Percentiles rank a stretch among this genome's conserved stretches.
phyloP scores from a whole-genome alignment of 1,284 basidiomycete genomes.

The Fereydounia khargensis region DNA sequence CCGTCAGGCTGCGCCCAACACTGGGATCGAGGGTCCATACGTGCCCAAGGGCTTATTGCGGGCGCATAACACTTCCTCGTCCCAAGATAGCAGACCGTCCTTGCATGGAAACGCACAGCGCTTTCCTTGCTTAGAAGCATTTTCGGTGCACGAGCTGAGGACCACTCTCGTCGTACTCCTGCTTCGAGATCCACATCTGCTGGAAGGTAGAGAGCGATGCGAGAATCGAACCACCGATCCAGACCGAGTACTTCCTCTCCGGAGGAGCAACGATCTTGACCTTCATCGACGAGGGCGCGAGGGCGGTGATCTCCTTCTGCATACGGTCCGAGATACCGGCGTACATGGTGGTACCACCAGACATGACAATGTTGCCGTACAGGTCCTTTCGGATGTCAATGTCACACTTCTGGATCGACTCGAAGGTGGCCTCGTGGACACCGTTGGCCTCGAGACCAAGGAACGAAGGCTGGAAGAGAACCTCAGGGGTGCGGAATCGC shows the following conservation, averaged over 20 bases:
- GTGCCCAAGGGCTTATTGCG: too few relatives aligned
- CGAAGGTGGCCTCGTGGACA: slow-evolving; percentile 95
- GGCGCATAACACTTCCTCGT: too few relatives aligned
- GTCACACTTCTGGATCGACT: slow-evolving; percentile 74
- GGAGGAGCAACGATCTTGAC: slow-evolving; percentile 63
- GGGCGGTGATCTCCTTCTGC: slow-evolving; percentile 91
- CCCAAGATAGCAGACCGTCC: too few relatives aligned
- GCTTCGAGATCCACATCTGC: slow-evolving; percentile 84
- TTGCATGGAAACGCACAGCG: too few relatives aligned
- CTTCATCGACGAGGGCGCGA: slow-evolving; percentile 81
- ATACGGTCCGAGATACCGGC: slow-evolving; percentile 94
- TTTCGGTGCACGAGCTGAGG: slow-evolving; percentile 55
- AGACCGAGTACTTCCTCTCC: slow-evolving; percentile 68
- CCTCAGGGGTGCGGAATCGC: slow-evolving; percentile 94
- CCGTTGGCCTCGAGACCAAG: slow-evolving; percentile 88
- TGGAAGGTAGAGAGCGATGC: slow-evolving; percentile 96
- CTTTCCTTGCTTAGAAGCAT: slow-evolving; percentile 55
- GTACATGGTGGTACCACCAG: slow-evolving; percentile 96
- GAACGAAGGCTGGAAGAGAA: slow-evolving; percentile 93
- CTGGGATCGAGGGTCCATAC: too few relatives aligned
- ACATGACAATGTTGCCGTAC: slow-evolving; percentile 90
- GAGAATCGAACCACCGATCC: slow-evolving; percentile 98
- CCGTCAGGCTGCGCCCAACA: too few relatives aligned
- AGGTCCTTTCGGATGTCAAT: slow-evolving; percentile 71
- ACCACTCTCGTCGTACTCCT: slow-evolving; percentile 60